Conservation (phyloP, 2,329 filamentous ascomycete genomes). For the Colletotrichum theobromicola region DNA sequence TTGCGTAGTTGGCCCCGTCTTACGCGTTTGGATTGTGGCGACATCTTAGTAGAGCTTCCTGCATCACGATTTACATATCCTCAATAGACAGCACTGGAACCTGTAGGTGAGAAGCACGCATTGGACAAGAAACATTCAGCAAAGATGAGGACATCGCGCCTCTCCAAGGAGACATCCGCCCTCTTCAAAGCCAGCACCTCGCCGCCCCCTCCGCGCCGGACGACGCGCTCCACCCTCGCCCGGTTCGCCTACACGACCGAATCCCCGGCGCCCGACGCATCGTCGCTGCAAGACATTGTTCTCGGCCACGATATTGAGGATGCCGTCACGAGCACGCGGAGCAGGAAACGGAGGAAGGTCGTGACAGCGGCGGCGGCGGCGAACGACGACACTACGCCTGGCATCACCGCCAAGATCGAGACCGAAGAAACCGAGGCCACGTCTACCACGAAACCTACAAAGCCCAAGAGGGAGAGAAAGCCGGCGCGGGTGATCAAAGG, state of each 20-base stretch:
- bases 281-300: background rate
- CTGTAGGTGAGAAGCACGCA: background rate
- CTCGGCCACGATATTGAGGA: constrained; percentile 63
- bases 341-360: constrained; percentile 54
- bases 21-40: background rate
- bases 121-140: background rate
- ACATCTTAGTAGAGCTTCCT: background rate
- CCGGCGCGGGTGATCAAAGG: constrained; percentile 47
- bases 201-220: constrained; percentile 43
- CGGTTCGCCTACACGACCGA: constrained; percentile 46
- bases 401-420: constrained; percentile 38
- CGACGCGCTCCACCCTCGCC: constrained; percentile 54
- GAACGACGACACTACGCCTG: constrained; percentile 31
- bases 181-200: constrained; percentile 51
- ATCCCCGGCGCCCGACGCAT: constrained; percentile 15
- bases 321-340: constrained; percentile 35
- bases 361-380: constrained; percentile 30
- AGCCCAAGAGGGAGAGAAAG: constrained; percentile 43
- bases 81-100: background rate
- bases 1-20: background rate
- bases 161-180: constrained; percentile 63
- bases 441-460: constrained; percentile 20
- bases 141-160: constrained; percentile 61
- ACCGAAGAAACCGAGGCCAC: constrained; percentile 34
- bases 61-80: background rate